Conservation (phyloP, 495 filamentous ascomycete genomes). For the Sabuloglossum arenarium region DNA sequence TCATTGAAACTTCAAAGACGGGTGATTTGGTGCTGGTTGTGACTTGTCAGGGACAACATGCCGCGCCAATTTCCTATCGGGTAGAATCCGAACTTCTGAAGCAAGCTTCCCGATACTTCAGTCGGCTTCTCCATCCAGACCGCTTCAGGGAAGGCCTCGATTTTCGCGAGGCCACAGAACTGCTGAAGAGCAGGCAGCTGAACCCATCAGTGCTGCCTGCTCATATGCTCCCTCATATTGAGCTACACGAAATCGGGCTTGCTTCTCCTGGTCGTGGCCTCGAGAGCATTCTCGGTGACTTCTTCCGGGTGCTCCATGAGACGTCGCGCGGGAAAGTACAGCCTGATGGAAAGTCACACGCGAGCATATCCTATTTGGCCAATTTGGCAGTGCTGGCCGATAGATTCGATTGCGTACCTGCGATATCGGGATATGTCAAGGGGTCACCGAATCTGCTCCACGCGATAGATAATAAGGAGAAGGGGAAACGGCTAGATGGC, state of each 20-base stretch:
- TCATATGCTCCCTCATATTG: conserved; percentile 29
- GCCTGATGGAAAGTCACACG: not conserved
- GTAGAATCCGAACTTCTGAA: conserved; percentile 19
- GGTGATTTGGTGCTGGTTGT: not conserved
- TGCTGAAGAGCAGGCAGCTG: conserved; percentile 19
- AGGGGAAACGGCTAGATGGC: conserved; percentile 11
- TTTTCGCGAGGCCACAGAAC: conserved; percentile 22
- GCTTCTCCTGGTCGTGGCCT: conserved; percentile 27
- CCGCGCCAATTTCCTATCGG: conserved; percentile 12
- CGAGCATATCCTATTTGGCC: conserved; percentile 26
- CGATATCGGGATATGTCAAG: conserved; percentile 21
- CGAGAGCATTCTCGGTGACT: conserved; percentile 29
- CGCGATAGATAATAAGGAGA: conserved; percentile 19
- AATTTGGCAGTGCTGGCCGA: conserved; percentile 47
- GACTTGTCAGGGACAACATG: not conserved
- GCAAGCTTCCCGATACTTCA: conserved; percentile 36
- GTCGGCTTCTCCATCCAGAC: conserved; percentile 27
- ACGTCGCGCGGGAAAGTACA: not conserved
- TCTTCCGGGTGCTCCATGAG: conserved; percentile 35
- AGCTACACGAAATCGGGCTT: conserved; percentile 35
- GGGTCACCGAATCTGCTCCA: conserved; percentile 13
- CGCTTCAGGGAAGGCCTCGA: conserved; percentile 29
- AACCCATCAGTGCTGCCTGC: conserved; percentile 25
- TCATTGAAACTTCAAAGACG: not conserved
- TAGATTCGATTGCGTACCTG: conserved; percentile 32